Percentiles rank a stretch among this genome's conserved stretches.
Conservation (phyloP, 345 rosid species). For the Ailanthus altissimus region DNA sequence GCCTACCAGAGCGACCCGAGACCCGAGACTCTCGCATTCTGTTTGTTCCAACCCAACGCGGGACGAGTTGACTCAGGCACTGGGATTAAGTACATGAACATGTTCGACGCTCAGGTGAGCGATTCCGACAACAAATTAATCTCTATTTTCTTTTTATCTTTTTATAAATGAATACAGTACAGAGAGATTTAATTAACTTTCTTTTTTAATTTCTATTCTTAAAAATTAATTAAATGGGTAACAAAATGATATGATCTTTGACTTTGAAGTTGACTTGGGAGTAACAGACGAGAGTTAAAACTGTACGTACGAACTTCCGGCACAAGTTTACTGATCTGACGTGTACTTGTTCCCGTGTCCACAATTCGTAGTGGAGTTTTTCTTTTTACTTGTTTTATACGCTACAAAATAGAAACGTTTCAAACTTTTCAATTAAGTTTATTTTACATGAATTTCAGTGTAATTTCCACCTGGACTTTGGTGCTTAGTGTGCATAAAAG, state of each 20-base stretch:
- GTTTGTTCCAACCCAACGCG: slow-evolving; percentile 84
- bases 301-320: background rate
- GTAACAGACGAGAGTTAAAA: no score
- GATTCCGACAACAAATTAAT: background rate
- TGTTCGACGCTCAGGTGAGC: slow-evolving; percentile 99
- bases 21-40: slow-evolving; percentile 83
- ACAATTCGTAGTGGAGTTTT: background rate
- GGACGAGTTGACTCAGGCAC: slow-evolving; percentile 82
- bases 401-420: no score
- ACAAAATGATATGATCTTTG: no score
- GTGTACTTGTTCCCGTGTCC: background rate
- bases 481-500: background rate
- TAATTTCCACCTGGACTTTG: background rate
- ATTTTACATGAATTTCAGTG: background rate
- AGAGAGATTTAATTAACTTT: no score
- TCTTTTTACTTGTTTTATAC: no score
- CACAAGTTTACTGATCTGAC: background rate
- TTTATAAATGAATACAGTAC: no score
- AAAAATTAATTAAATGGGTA: no score
- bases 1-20: slow-evolving; percentile 87
- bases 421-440: background rate
- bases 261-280: no score
- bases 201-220: no score
- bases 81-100: slow-evolving; percentile 85
- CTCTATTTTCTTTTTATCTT: background rate